Evolutionary conservation across 345 rosid genomes (phyloP).

Genomic region (Crucihimalaya himalaica): DNA sequence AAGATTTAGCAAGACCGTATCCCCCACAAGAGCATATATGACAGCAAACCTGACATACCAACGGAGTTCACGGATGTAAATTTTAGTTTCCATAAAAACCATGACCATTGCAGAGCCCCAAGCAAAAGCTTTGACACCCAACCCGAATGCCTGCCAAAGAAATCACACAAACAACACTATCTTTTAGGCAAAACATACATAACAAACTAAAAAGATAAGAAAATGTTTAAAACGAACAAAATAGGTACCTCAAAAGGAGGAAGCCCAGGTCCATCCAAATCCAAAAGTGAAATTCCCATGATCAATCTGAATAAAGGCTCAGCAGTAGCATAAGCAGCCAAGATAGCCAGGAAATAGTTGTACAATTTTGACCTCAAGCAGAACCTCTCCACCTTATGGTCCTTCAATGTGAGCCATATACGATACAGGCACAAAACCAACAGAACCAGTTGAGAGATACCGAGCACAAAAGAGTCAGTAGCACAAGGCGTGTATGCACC

Average conservation of each 20-base stretch:
- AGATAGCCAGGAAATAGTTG: conserved; percentile 61
- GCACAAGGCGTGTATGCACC: conserved; percentile 97
- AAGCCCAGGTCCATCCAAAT: conserved; percentile 72
- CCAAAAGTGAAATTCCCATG: conserved; percentile 82
- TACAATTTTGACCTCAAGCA: conserved; percentile 74
- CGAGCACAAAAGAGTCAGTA: conserved; percentile 68
- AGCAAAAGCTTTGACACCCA: conserved; percentile 69
- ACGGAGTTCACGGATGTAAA: conserved; percentile 80
- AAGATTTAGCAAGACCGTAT: conserved; percentile 82
- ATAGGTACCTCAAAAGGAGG: conserved; percentile 86
- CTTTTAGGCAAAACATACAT: conserved; percentile 11
- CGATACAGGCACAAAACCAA: conserved; percentile 73
- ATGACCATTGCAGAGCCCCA: conserved; percentile 80
- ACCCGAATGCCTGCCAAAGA: conserved; percentile 60
- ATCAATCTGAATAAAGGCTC: conserved; percentile 86
- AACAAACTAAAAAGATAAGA: background rate
- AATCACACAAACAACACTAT: conserved; percentile 15
- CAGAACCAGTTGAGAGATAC: conserved; percentile 67
- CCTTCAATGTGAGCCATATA: conserved; percentile 71
- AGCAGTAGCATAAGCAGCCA: conserved; percentile 72
- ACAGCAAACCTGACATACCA: conserved; percentile 93
- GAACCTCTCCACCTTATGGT: conserved; percentile 71
- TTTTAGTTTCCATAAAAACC: conserved; percentile 73
- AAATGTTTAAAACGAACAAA: background rate
- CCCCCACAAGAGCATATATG: conserved; percentile 79